Evolutionary conservation across 805 yeast species (phyloP).

Genomic region (Tetrapisispora phaffii): DNA sequence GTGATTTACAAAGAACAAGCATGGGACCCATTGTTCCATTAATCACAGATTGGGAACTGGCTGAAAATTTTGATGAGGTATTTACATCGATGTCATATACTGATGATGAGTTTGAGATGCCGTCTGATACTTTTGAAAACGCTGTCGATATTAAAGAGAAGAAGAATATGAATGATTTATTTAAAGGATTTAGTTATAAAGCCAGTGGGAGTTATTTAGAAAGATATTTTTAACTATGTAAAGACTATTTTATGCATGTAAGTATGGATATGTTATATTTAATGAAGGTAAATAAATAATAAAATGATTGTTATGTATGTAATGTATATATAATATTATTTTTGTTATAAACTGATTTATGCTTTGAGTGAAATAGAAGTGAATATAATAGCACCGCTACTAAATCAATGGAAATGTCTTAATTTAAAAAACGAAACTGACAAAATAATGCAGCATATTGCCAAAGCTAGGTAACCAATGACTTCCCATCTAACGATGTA

Average conservation of each 20-base stretch:
- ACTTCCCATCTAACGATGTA: constrained; percentile 28
- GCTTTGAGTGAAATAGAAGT: background rate
- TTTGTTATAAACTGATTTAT: too few relatives aligned
- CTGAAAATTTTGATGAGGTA: constrained; percentile 75
- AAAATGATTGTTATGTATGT: background rate
- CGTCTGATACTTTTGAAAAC: constrained; percentile 4
- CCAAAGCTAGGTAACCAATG: constrained; percentile 21
- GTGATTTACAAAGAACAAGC: constrained; percentile 34
- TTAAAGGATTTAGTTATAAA: constrained; percentile 31
- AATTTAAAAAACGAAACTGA: constrained; percentile 13
- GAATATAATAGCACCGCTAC: background rate
- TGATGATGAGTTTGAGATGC: constrained; percentile 7
- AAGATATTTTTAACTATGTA: constrained; percentile 19
- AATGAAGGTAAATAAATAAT: too few relatives aligned
- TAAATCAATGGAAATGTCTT: constrained; percentile 6
- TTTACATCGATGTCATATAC: constrained; percentile 59
- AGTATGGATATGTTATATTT: background rate
- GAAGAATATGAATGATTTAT: constrained; percentile 14
- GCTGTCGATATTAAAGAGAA: constrained; percentile 3
- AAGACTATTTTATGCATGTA: background rate
- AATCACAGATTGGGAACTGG: constrained; percentile 68
- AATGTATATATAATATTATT: too few relatives aligned
- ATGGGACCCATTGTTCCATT: constrained; percentile 77
- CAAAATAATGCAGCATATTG: constrained; percentile 18
- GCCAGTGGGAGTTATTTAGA: constrained; percentile 30